These are phyloP conservation scores for Saprolegnia diclina DNA, from an alignment of 352 stramenopile species.

Conservation along the genomic window DNA sequence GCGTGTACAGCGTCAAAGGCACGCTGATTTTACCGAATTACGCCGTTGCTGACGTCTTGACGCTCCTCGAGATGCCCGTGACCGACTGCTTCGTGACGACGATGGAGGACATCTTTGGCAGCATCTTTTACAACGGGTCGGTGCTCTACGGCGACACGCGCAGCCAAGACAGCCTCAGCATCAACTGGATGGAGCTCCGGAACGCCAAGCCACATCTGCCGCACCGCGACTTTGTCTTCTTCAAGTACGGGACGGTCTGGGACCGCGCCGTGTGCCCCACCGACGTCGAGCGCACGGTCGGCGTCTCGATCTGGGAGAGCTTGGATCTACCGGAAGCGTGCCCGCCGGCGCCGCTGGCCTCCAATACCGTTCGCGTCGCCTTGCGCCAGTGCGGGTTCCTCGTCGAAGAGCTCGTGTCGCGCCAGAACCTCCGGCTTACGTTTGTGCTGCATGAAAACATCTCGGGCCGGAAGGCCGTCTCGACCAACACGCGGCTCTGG, in stretches of 20 bases:
- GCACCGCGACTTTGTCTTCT: slow-evolving; percentile 72
- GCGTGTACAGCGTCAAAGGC: not conserved
- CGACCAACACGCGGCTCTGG: slow-evolving; percentile 58
- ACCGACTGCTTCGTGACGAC: slow-evolving; percentile 1
- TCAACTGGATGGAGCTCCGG: slow-evolving; percentile 73
- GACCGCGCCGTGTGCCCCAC: not conserved
- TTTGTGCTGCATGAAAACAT: slow-evolving; percentile 66
- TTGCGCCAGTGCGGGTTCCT: slow-evolving; percentile 73
- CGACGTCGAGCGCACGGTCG: slow-evolving; percentile 30
- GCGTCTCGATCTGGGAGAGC: slow-evolving; percentile 75
- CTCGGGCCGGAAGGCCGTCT: slow-evolving; percentile 54
- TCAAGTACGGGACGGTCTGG: slow-evolving; percentile 41
- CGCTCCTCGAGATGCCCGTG: slow-evolving; percentile 7
- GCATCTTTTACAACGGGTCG: not conserved
- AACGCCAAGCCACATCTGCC: slow-evolving; percentile 47
- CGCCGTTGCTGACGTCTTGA: not conserved
- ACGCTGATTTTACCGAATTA: not conserved
- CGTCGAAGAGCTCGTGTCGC: slow-evolving; percentile 57
- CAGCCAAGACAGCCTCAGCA: slow-evolving; percentile 29
- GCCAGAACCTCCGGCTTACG: slow-evolving; percentile 55
- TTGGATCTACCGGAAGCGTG: slow-evolving; percentile 67
- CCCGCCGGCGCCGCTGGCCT: slow-evolving; percentile 52
- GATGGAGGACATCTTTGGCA: slow-evolving; percentile 13
- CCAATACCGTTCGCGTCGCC: slow-evolving; percentile 68
- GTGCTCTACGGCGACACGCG: slow-evolving; percentile 10